Percentiles rank a stretch among this genome's conserved stretches.
These are phyloP conservation scores for Diaporthe caulivora DNA, from an alignment of 2,329 filamentous ascomycete species.

Conservation along the genomic window DNA sequence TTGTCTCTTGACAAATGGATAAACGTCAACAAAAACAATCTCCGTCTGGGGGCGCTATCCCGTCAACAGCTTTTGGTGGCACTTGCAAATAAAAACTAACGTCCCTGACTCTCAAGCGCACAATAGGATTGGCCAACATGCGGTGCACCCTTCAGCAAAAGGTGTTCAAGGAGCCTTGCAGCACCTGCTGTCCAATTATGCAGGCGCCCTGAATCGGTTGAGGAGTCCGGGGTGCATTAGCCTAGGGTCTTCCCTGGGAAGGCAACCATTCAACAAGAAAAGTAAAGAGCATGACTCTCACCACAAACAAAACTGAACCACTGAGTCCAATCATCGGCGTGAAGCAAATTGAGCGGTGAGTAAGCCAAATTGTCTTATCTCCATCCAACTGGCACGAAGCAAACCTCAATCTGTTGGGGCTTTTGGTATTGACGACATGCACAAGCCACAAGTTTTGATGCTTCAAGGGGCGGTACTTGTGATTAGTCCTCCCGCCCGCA, in stretches of 20 bases:
- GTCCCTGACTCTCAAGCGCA: constrained; percentile 2
- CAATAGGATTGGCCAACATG: background rate
- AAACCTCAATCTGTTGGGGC: background rate
- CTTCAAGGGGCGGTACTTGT: background rate
- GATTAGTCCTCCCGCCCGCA: background rate
- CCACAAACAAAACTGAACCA: background rate
- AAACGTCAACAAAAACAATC: background rate
- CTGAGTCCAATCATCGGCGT: background rate
- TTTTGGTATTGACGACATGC: background rate
- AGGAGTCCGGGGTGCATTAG: background rate
- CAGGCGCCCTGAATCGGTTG: too few relatives aligned
- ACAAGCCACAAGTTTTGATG: background rate
- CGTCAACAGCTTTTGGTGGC: background rate
- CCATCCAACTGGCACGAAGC: background rate
- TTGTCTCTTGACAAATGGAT: background rate
- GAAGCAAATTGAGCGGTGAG: background rate
- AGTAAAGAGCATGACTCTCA: background rate
- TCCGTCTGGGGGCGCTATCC: background rate
- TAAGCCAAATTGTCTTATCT: background rate
- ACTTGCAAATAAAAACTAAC: background rate
- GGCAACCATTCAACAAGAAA: background rate
- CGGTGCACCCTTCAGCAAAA: background rate
- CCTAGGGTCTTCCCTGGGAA: background rate
- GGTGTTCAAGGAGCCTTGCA: background rate
- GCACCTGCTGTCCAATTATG: background rate